Percentiles rank a stretch among this genome's conserved stretches.
phyloP scores from a whole-genome alignment of 2,329 filamentous ascomycete genomes.

The Zopfia rhizophila region DNA sequence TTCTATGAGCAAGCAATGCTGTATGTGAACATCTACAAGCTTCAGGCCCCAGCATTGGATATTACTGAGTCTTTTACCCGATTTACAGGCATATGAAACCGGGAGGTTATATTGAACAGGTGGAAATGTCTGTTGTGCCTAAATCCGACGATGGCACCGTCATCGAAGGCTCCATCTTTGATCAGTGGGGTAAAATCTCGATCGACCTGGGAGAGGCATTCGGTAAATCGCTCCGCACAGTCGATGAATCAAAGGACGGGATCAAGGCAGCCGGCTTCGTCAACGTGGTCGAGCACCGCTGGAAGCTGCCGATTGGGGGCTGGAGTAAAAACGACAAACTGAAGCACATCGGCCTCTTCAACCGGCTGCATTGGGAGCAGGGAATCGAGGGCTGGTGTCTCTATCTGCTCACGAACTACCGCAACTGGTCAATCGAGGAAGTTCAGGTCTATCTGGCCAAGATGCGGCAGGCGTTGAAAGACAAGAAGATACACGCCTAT shows the following conservation, averaged over 20 bases:
- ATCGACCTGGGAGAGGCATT: slow-evolving; percentile 42
- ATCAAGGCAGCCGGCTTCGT: slow-evolving; percentile 65
- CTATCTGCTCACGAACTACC: slow-evolving; percentile 30
- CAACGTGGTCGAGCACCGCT: slow-evolving; percentile 59
- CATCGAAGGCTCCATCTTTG: slow-evolving; percentile 28
- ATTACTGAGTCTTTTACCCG: not conserved
- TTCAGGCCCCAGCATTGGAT: not conserved
- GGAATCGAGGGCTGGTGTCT: slow-evolving; percentile 41
- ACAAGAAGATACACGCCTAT: slow-evolving; percentile 41
- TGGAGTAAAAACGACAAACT: slow-evolving; percentile 52
- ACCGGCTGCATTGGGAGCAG: slow-evolving; percentile 38
- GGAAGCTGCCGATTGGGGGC: slow-evolving; percentile 44
- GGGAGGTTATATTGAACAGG: slow-evolving; percentile 38
- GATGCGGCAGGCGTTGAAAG: slow-evolving; percentile 37
- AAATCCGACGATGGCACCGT: slow-evolving; percentile 42
- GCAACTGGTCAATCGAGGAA: slow-evolving; percentile 56
- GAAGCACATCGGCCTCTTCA: slow-evolving; percentile 61
- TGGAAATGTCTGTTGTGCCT: slow-evolving; percentile 34
- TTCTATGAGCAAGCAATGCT: slow-evolving; percentile 32
- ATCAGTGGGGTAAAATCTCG: slow-evolving; percentile 37
- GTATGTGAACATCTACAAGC: slow-evolving; percentile 23
- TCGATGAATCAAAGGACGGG: slow-evolving; percentile 51
- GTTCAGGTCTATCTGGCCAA: slow-evolving; percentile 54
- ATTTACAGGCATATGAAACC: slow-evolving; percentile 40
- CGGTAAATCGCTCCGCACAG: slow-evolving; percentile 50